These are phyloP conservation scores for Podospora conica DNA, from an alignment of 495 filamentous ascomycete species.

Conservation along the genomic window DNA sequence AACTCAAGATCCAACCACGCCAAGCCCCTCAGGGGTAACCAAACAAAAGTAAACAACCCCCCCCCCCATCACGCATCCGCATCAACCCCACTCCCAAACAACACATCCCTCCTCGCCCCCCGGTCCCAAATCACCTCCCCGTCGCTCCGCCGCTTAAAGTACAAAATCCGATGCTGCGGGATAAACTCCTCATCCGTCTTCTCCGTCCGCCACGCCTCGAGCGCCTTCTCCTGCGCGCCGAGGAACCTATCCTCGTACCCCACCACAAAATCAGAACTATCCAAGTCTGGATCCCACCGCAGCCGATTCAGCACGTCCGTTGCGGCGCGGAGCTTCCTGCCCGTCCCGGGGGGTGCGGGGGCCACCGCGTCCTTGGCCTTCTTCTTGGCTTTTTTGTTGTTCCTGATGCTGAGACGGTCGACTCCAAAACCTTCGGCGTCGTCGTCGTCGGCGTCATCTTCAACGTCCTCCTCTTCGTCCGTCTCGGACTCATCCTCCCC, in stretches of 20 bases:
- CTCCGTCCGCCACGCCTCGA: slow-evolving; percentile 67
- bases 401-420: background rate
- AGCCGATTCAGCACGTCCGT: slow-evolving; percentile 67
- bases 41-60: background rate
- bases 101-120: slow-evolving; percentile 35
- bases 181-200: slow-evolving; percentile 81
- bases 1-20: too few relatives aligned
- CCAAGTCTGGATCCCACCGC: slow-evolving; percentile 61
- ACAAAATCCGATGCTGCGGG: slow-evolving; percentile 70
- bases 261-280: slow-evolving; percentile 58
- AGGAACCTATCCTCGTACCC: slow-evolving; percentile 72
- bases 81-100: slow-evolving; percentile 37
- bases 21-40: background rate
- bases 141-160: slow-evolving; percentile 58
- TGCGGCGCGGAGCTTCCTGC: slow-evolving; percentile 37
- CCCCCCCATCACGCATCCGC: background rate
- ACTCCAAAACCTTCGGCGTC: background rate
- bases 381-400: slow-evolving; percentile 9
- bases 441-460: slow-evolving; percentile 25
- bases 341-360: slow-evolving; percentile 5
- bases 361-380: slow-evolving; percentile 11
- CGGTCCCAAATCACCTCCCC: slow-evolving; percentile 56
- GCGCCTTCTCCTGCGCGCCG: slow-evolving; percentile 55
- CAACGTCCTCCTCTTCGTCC: slow-evolving; percentile 26
- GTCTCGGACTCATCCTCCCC: slow-evolving; percentile 34